A percentile compares a stretch with the other conserved stretches of the same genome.
Evolutionary conservation across 352 stramenopile genomes (phyloP).

Genomic region (Phytophthora ramorum): DNA sequence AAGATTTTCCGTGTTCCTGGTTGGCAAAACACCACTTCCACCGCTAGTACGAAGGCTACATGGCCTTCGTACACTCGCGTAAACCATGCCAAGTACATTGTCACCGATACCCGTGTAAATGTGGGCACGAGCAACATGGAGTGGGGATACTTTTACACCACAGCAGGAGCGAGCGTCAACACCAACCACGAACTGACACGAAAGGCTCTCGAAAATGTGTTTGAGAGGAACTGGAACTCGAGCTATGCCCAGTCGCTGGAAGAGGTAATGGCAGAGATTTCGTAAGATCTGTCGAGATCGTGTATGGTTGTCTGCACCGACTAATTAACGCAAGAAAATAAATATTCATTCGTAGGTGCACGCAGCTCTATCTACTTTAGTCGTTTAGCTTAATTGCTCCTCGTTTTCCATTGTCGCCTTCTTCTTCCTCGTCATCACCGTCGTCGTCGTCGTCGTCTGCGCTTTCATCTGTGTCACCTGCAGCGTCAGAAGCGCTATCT

Average conservation of each 20-base stretch:
- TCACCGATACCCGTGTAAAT: slow-evolving; percentile 81
- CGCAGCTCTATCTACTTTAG: slow-evolving; percentile 2
- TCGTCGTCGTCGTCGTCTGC: slow-evolving; percentile 1
- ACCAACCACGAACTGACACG: slow-evolving; percentile 71
- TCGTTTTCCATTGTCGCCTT: neutral
- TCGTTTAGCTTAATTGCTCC: slow-evolving; percentile 12
- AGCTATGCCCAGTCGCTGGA: slow-evolving; percentile 54
- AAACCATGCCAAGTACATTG: slow-evolving; percentile 89
- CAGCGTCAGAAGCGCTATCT: slow-evolving; percentile 2
- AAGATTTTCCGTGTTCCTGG: slow-evolving; percentile 79
- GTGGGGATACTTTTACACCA: slow-evolving; percentile 90
- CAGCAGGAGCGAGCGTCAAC: slow-evolving; percentile 78
- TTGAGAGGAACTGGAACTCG: slow-evolving; percentile 85
- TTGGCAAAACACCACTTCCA: slow-evolving; percentile 71
- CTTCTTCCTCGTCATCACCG: neutral
- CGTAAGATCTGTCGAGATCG: neutral
- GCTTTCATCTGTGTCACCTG: slow-evolving; percentile 5
- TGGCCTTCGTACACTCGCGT: slow-evolving; percentile 82
- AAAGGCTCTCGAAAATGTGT: slow-evolving; percentile 60
- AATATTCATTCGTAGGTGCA: slow-evolving; percentile 26
- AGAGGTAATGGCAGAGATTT: slow-evolving; percentile 9
- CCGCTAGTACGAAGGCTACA: slow-evolving; percentile 22
- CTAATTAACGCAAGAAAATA: slow-evolving; percentile 24
- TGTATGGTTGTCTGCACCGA: neutral
- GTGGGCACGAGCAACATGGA: slow-evolving; percentile 90